A percentile compares a stretch with the other conserved stretches of the same genome.
phyloP scores from a whole-genome alignment of 208 protist species.

The Porcisia deanei region DNA sequence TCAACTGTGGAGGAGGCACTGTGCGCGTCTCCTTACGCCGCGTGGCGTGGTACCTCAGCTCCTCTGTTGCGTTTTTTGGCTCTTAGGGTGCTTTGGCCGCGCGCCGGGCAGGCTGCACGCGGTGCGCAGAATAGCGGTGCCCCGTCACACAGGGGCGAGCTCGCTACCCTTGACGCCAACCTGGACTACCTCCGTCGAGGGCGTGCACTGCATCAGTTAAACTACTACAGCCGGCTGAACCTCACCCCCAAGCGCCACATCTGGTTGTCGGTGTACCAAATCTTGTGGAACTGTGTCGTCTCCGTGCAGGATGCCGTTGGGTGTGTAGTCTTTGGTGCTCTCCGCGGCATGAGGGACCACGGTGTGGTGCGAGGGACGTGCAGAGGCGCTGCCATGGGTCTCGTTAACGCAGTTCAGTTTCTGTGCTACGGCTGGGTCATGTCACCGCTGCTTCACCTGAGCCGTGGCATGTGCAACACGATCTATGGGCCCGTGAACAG shows the following conservation, averaged over 20 bases:
- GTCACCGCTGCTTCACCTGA: constrained; percentile 71
- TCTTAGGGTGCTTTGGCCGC: constrained; percentile 10
- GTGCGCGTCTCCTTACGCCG: constrained; percentile 19
- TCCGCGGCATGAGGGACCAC: constrained; percentile 36
- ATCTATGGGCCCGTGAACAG: constrained; percentile 67
- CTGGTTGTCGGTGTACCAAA: constrained; percentile 51
- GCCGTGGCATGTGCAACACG: constrained; percentile 62
- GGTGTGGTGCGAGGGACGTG: constrained; percentile 24
- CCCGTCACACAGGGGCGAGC: constrained; percentile 13
- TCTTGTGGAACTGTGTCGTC: constrained; percentile 68
- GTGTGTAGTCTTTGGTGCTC: constrained; percentile 45
- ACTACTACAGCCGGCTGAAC: constrained; percentile 83
- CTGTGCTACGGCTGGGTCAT: constrained; percentile 65
- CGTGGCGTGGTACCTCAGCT: constrained; percentile 14
- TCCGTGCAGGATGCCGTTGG: constrained; percentile 59
- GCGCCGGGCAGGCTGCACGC: background rate
- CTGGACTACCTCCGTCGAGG: constrained; percentile 72
- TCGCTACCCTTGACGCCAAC: constrained; percentile 45
- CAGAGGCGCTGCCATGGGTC: constrained; percentile 23
- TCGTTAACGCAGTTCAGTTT: constrained; percentile 37
- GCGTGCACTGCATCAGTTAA: constrained; percentile 57
- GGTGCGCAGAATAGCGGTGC: background rate
- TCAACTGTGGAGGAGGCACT: constrained; percentile 11
- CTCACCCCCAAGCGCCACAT: constrained; percentile 79
- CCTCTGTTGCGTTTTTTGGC: constrained; percentile 15